Evolutionary conservation across 2,329 filamentous ascomycete genomes (phyloP).

Genomic region (Nothomitra cinnamomea): DNA sequence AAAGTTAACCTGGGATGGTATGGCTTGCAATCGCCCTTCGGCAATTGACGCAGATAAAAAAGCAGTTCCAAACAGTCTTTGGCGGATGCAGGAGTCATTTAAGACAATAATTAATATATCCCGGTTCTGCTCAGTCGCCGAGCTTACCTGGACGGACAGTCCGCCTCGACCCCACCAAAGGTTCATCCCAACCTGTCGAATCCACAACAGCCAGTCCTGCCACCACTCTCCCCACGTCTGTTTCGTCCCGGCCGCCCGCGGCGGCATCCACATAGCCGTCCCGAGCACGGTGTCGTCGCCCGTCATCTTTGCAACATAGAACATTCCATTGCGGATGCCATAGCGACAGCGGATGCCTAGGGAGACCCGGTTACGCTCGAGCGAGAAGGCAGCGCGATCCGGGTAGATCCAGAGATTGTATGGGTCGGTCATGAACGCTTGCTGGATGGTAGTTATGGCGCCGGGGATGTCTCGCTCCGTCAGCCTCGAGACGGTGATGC

Average conservation of each 20-base stretch:
- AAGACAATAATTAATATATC: too few species aligned
- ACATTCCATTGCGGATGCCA: conserved; percentile 52
- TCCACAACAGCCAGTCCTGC: conserved; percentile 48
- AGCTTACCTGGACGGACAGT: conserved; percentile 37
- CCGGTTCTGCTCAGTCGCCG: neutral
- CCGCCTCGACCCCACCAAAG: conserved; percentile 51
- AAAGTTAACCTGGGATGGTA: too few species aligned
- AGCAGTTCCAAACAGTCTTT: too few species aligned
- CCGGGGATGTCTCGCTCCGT: conserved; percentile 42
- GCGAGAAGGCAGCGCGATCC: conserved; percentile 34
- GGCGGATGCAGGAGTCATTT: too few species aligned
- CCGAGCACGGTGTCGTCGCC: conserved; percentile 40
- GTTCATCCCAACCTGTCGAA: conserved; percentile 50
- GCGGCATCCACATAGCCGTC: conserved; percentile 56
- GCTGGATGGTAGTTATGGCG: conserved; percentile 47
- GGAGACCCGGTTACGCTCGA: conserved; percentile 42
- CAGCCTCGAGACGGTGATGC: conserved; percentile 37
- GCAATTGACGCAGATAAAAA: too few species aligned
- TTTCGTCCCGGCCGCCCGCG: conserved; percentile 29
- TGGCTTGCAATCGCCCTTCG: too few species aligned
- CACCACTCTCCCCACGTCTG: conserved; percentile 43
- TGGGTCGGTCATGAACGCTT: conserved; percentile 48
- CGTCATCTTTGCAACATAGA: conserved; percentile 43
- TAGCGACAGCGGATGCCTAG: conserved; percentile 49
- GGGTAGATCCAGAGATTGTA: conserved; percentile 49